A percentile compares a stretch with the other conserved stretches of the same genome.
These are phyloP conservation scores for Chlorella ohadii DNA, from an alignment of 139 green algal species.

Conservation along the genomic window DNA sequence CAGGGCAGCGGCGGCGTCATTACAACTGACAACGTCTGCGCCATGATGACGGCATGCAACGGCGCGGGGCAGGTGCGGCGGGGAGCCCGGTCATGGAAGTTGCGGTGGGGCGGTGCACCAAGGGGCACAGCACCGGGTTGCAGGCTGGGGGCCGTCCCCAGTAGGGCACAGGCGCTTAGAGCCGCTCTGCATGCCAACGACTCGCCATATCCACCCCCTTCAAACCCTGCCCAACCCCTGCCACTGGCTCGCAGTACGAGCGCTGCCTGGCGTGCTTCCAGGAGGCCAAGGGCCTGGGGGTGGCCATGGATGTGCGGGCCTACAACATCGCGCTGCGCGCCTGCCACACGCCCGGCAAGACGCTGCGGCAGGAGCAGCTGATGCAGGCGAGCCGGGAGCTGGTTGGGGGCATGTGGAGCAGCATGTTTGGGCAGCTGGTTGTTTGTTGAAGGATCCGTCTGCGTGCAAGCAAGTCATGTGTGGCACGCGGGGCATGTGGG, in stretches of 20 bases:
- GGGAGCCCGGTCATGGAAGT: too few relatives aligned
- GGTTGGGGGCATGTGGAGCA: too few relatives aligned
- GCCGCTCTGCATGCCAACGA: neutral
- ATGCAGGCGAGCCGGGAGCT: neutral
- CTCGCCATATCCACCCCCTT: neutral
- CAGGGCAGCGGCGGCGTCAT: slow-evolving; percentile 3
- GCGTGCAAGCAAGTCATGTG: too few relatives aligned
- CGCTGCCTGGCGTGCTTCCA: slow-evolving; percentile 38
- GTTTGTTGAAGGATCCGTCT: too few relatives aligned
- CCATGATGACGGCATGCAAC: slow-evolving; percentile 57
- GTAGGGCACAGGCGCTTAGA: too few relatives aligned
- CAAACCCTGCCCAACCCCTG: neutral
- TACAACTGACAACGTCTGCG: slow-evolving; percentile 36
- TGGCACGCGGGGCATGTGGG: too few relatives aligned
- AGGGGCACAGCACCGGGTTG: too few relatives aligned
- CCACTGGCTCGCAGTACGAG: slow-evolving; percentile 55
- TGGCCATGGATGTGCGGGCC: slow-evolving; percentile 27
- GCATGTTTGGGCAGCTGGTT: neutral
- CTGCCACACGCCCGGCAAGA: slow-evolving; percentile 37
- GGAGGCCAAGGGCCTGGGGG: slow-evolving; percentile 1
- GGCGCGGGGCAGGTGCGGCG: slow-evolving; percentile 10
- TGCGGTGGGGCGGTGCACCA: too few relatives aligned
- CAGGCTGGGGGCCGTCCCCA: too few relatives aligned
- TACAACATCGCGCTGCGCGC: slow-evolving; percentile 54
- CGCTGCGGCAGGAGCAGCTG: slow-evolving; percentile 34